Conservation (phyloP, 169 alveolate species). For the Cystoisospora suis region DNA sequence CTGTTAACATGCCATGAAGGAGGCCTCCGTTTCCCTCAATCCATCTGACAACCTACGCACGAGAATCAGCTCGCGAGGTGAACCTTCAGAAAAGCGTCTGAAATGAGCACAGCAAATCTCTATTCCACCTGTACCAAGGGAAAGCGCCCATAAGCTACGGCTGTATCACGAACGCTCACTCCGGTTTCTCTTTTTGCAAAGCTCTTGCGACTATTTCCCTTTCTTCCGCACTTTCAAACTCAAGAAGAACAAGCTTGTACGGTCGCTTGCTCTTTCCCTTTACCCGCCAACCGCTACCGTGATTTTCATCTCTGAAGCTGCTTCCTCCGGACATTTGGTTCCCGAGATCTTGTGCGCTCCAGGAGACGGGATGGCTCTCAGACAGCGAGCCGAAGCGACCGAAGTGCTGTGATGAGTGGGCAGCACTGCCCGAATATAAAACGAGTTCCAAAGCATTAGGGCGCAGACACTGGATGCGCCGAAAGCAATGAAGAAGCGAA, state of each 20-base stretch:
- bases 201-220: slow-evolving; percentile 53
- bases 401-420: slow-evolving; percentile 13
- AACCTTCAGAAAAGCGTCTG: too few species aligned
- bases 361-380: too few species aligned
- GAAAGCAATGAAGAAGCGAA: slow-evolving; percentile 24
- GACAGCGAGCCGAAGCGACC: too few species aligned
- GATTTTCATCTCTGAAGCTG: not conserved
- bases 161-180: not conserved
- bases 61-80: too few species aligned
- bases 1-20: too few species aligned
- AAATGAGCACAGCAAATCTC: too few species aligned
- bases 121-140: too few species aligned
- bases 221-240: slow-evolving; percentile 20
- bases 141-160: not conserved
- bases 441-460: slow-evolving; percentile 43
- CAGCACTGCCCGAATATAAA: not conserved
- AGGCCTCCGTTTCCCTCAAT: too few species aligned
- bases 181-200: slow-evolving; percentile 32
- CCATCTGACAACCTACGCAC: too few species aligned
- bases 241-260: slow-evolving; percentile 39
- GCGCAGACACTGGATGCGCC: slow-evolving; percentile 50
- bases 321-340: not conserved
- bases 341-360: too few species aligned
- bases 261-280: not conserved
- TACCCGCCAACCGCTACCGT: slow-evolving; percentile 14